Evolutionary conservation across 2,329 filamentous ascomycete species (phyloP).

Genomic region (Aspergillus calidoustus): DNA sequence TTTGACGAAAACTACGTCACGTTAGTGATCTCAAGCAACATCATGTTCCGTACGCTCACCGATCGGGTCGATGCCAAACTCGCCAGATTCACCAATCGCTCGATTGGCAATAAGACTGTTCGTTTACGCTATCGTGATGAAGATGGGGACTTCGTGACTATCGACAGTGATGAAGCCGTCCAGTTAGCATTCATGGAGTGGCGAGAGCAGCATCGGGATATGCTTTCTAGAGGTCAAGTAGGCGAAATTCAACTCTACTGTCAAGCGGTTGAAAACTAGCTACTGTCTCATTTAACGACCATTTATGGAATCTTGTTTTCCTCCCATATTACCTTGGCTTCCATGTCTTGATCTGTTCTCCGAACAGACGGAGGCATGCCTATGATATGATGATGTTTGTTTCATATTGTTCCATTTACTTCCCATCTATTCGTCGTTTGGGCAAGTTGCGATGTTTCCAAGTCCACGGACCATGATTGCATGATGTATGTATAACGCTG

Average conservation of each 20-base stretch:
- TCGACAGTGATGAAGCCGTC: conserved; percentile 94
- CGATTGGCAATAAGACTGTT: conserved; percentile 79
- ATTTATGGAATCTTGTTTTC: conserved; percentile 10
- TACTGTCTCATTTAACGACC: conserved; percentile 6
- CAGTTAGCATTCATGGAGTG: conserved; percentile 94
- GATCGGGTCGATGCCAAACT: conserved; percentile 97
- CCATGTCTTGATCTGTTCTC: conserved; percentile 9
- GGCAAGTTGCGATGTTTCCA: conserved; percentile 20
- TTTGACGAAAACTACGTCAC: conserved; percentile 92
- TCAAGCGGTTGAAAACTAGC: conserved; percentile 56
- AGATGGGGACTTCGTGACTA: conserved; percentile 90
- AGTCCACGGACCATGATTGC: conserved; percentile 39
- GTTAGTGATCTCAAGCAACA: conserved; percentile 94
- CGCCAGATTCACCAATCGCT: conserved; percentile 80
- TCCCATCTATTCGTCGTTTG: conserved; percentile 14
- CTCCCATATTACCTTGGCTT: background rate
- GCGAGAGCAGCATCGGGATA: conserved; percentile 73
- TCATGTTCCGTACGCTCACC: conserved; percentile 88
- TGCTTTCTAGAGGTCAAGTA: conserved; percentile 68
- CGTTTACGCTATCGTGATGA: conserved; percentile 90
- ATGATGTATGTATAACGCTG: conserved; percentile 44
- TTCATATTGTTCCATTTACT: conserved; percentile 27
- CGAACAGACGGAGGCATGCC: conserved; percentile 17
- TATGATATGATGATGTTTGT: conserved; percentile 26
- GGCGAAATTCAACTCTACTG: conserved; percentile 92